Evolutionary conservation across 2,329 filamentous ascomycete species (phyloP), one percentile per base, ranked within the genome.

Genomic region (Penicillium sclerotigenum): DNA sequence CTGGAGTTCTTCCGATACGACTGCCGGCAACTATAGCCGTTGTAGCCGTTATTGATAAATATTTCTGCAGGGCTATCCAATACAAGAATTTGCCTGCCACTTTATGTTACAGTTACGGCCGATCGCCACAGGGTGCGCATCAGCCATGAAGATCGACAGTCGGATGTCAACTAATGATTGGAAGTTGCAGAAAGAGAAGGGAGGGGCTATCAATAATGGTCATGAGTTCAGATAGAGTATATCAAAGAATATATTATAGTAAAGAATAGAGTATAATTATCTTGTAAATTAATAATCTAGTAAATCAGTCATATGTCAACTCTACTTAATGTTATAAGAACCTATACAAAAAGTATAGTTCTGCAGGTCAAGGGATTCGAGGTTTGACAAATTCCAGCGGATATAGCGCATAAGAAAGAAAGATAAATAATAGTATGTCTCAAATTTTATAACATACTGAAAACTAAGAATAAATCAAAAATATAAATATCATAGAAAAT

Each of bases 101-200:
- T 26, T 14, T 37, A 40, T 14, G 28, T 48, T 40, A 49, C 51
- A 11, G 51, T 49, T 26, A 48, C 48, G 37, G 38, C 36, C 45
- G 60, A 65, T 65, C 63, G 54, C 54, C 50, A 60, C 61, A 61
- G 62, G 60, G 61, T 63, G 55, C 47, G 62, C 57, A 61, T 49
- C 56, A 43, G 58, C 59, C 58, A 65, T 34, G 34, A 53, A 36
- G 54, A 63, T 61, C 57, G 57, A 56, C 60, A 31, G 31, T 42
- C 16, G 37, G n/a, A 40, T 33, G 49, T 43, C 28, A 34, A 34
- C 45, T 50, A 54, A 51, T 6, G 24, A 36, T 33, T 50, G n/a
- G 14, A 45, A 45, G 16, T 34, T 34, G 28, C 28, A 50, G 24
- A n/a, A 31, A 42, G 18, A 46, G 10, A 31, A 42, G 31, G 31